These are phyloP conservation scores for Murraya koenigii DNA, from an alignment of 345 rosid species.

Conservation along the genomic window DNA sequence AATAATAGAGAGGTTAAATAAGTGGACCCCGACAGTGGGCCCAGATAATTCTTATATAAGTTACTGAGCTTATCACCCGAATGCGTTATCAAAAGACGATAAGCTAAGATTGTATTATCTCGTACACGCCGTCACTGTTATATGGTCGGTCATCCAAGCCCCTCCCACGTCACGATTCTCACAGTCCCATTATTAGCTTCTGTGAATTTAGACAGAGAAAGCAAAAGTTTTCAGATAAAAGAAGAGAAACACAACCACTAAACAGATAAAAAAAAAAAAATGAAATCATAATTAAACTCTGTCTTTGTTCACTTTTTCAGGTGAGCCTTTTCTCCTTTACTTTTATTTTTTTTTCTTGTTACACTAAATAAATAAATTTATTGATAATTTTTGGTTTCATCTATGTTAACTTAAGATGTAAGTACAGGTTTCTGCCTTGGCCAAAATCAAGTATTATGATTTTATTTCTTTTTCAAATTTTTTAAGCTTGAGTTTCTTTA, in stretches of 20 bases:
- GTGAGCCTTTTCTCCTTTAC: background rate
- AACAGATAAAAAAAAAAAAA: too few relatives aligned
- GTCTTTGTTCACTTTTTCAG: too few relatives aligned
- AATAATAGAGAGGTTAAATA: too few relatives aligned
- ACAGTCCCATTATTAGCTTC: background rate
- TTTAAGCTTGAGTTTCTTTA: background rate
- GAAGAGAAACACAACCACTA: too few relatives aligned
- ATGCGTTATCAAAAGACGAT: background rate
- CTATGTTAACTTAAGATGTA: background rate
- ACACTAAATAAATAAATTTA: background rate
- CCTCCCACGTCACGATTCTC: background rate
- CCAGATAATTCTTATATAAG: background rate
- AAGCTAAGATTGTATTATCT: background rate
- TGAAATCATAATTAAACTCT: too few relatives aligned
- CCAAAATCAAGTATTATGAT: background rate
- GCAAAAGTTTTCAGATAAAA: too few relatives aligned
- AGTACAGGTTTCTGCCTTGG: background rate
- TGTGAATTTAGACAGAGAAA: too few relatives aligned
- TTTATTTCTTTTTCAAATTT: background rate
- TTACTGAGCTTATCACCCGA: rapidly evolving
- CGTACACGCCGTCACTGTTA: background rate
- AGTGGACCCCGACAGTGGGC: background rate
- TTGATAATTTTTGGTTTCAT: background rate
- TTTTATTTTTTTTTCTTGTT: too few relatives aligned
- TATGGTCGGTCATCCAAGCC: too few relatives aligned